Conservation (phyloP, 208 protist species). For the Leishmania aethiopica region DNA sequence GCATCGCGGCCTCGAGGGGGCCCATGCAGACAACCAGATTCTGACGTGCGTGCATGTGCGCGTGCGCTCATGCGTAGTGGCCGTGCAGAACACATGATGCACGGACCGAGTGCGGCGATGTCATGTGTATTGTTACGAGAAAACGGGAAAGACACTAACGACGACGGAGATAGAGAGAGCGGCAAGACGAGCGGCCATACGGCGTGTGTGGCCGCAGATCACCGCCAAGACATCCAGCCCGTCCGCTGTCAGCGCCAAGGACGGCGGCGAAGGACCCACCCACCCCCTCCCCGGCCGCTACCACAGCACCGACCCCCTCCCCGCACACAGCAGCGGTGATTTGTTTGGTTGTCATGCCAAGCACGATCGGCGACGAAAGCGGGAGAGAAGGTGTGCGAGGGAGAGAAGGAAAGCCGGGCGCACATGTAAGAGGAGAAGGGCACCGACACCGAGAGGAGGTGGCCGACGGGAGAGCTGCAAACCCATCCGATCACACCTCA, state of each 20-base stretch:
- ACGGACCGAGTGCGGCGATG: not conserved
- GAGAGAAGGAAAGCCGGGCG: not conserved
- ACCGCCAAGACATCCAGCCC: not conserved
- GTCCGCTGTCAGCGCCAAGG: not conserved
- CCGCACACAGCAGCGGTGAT: not conserved
- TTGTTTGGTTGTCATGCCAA: not conserved
- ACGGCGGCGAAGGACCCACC: not conserved
- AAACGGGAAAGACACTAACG: too few species aligned
- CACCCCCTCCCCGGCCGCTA: not conserved
- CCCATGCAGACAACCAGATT: not conserved
- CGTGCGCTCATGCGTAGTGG: not conserved
- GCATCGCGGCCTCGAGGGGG: not conserved
- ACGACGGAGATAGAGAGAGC: not conserved
- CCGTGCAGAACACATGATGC: not conserved
- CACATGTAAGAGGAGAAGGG: not conserved
- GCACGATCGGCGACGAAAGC: not conserved
- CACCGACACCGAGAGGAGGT: not conserved
- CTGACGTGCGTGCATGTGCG: not conserved
- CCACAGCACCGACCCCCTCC: not conserved
- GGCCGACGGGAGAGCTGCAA: not conserved
- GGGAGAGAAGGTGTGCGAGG: not conserved
- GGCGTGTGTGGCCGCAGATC: not conserved
- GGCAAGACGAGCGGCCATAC: not conserved
- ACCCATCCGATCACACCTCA: not conserved
- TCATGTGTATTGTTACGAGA: not conserved